Evolutionary conservation across 2,329 filamentous ascomycete species (phyloP).

Genomic region (Fusarium odoratissimum): DNA sequence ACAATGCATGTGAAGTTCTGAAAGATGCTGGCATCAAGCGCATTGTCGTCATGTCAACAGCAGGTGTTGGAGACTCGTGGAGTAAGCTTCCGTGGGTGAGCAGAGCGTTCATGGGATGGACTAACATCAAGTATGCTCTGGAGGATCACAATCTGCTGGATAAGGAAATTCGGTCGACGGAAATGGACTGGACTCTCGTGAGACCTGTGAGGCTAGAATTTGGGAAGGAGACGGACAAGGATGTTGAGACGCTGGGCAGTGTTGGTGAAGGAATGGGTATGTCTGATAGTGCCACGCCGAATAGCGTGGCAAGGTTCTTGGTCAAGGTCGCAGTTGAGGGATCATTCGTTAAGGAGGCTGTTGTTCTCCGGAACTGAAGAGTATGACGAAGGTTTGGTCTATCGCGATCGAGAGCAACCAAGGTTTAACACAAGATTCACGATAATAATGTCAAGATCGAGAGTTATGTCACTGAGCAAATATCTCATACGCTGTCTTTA

Average conservation of each 20-base stretch:
- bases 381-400: fast-evolving
- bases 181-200: constrained; percentile 53
- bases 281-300: constrained; percentile 45
- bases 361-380: constrained; percentile 30
- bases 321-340: constrained; percentile 49
- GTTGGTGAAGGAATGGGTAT: constrained; percentile 48
- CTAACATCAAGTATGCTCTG: constrained; percentile 55
- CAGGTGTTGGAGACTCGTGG: constrained; percentile 55
- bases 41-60: constrained; percentile 54
- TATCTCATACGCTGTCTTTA: background rate
- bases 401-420: fast-evolving
- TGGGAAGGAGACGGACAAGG: constrained; percentile 17
- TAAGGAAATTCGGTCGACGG: constrained; percentile 49
- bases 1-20: constrained; percentile 50
- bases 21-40: constrained; percentile 47
- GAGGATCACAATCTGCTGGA: constrained; percentile 53
- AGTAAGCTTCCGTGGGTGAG: constrained; percentile 48
- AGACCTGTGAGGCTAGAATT: constrained; percentile 49
- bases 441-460: fast-evolving
- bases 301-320: constrained; percentile 49
- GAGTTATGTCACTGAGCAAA: background rate
- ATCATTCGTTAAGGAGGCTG: constrained; percentile 32
- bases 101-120: constrained; percentile 53
- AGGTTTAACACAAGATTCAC: fast-evolving
- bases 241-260: constrained; percentile 46